These are phyloP conservation scores for Melastoma candidum DNA, from an alignment of 441 rosid genomes.

Conservation along the genomic window DNA sequence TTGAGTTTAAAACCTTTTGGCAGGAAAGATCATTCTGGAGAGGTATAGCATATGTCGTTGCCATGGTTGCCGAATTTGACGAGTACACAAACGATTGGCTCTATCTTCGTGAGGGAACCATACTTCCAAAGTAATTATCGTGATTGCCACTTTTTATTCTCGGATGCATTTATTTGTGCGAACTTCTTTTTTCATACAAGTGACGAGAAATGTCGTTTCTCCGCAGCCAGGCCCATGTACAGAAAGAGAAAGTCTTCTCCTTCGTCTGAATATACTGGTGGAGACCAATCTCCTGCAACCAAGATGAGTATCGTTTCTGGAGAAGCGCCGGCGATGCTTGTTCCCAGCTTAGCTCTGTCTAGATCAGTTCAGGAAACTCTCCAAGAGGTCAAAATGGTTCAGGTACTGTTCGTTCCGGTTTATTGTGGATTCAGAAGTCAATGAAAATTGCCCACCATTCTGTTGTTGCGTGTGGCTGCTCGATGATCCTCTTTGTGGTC, in stretches of 20 bases:
- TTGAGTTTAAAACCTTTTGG: constrained; percentile 5
- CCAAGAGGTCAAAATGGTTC: constrained; percentile 78
- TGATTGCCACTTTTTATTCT: constrained; percentile 2
- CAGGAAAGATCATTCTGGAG: constrained; percentile 72
- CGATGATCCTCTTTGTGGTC: background rate
- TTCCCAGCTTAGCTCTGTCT: constrained; percentile 61
- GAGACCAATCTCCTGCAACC: constrained; percentile 22
- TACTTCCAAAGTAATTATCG: constrained; percentile 61
- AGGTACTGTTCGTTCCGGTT: constrained; percentile 26
- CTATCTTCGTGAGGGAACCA: constrained; percentile 68
- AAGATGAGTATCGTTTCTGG: constrained; percentile 23
- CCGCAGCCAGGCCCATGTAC: constrained; percentile 61
- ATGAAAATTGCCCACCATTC: too few relatives aligned
- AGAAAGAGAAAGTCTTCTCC: constrained; percentile 37
- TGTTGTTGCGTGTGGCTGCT: too few relatives aligned
- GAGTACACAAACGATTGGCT: constrained; percentile 87
- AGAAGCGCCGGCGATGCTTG: constrained; percentile 57
- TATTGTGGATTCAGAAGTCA: too few relatives aligned
- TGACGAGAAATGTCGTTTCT: constrained; percentile 21
- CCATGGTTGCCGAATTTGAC: constrained; percentile 82
- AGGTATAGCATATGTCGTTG: constrained; percentile 76
- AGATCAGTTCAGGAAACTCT: constrained; percentile 64
- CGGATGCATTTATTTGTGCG: background rate
- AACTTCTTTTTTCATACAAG: constrained; percentile 2
- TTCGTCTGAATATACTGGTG: constrained; percentile 42